Evolutionary conservation across 2,329 filamentous ascomycete species (phyloP), one percentile per base, ranked within the genome.

Genomic region (Arthrinium phaeospermum): DNA sequence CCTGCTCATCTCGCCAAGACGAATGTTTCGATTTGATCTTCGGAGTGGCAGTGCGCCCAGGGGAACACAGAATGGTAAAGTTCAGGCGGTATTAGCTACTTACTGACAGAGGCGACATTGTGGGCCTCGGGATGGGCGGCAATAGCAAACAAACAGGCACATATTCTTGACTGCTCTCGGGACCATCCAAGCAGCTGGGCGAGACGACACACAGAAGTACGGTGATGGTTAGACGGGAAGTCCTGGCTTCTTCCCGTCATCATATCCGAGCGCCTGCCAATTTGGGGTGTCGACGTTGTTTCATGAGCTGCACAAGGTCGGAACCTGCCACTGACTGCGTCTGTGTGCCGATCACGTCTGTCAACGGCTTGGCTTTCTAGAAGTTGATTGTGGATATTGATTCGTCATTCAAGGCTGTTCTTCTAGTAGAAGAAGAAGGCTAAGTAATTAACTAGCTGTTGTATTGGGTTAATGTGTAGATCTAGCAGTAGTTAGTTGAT

Each of bases 261-360:
- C 46, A n/a, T 22, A 37, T 61, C 53, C 27, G 30, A 37, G 53
- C 53, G 53, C 53, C 30, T 61, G 53, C 53, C 53, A 37, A 37
- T 37, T 61, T 22, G 53, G 53, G 30, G 8, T 22, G 16, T 64
- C 34, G 34, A 64, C 1, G 34, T 19, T 64, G 57, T 64, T 64
- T 64, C 57, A 64, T 64, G 57, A 64, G 34, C 34, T 6, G 57
- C 34, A n/a, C 57, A 41, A n/a, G 57, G 30, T 64, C 57, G 37
- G 22, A 41, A 64, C 30, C n/a, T 12, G 30, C 57, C 57, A 13
- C 57, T 41, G 57, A 6, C 4, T 16, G 2, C 10, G 27, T 64
- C 22, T 30, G 30, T n/a, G 19, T 64, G 57, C 22, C 41, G 57
- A 64, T 64, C 57, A 64, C 34, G 34, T 10, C 57, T 64, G 34